phyloP scores from a whole-genome alignment of 257 asterid genomes.

The Hygrophila difformis region DNA sequence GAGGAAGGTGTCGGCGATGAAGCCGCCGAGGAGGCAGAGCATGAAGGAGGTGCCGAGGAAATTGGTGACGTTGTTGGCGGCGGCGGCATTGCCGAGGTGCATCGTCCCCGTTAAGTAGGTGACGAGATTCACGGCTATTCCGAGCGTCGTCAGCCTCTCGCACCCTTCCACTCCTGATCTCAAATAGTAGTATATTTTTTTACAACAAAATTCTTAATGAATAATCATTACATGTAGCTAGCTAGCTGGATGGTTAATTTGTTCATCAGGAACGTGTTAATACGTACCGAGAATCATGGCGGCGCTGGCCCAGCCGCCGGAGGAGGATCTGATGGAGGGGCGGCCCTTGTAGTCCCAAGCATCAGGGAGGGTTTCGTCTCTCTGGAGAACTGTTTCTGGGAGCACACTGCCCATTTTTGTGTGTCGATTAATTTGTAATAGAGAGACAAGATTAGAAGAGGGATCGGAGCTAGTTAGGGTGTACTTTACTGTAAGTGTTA shows the following conservation, averaged over 20 bases:
- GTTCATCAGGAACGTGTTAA: too few species aligned
- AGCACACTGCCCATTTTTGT: not conserved
- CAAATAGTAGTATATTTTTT: too few species aligned
- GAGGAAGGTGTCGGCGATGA: conserved; percentile 69
- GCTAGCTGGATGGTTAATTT: conserved; percentile 10
- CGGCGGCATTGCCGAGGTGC: conserved; percentile 76
- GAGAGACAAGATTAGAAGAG: too few species aligned
- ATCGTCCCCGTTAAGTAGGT: conserved; percentile 74
- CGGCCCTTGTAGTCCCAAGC: conserved; percentile 89
- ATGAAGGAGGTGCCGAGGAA: conserved; percentile 86
- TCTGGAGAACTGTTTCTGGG: not conserved
- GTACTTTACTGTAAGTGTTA: too few species aligned
- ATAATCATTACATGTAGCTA: too few species aligned
- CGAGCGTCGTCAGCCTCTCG: conserved; percentile 77
- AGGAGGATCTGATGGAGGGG: conserved; percentile 43
- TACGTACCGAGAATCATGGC: conserved; percentile 97
- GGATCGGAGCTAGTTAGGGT: too few species aligned
- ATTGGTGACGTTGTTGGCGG: conserved; percentile 74
- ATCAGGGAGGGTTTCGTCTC: conserved; percentile 30
- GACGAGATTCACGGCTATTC: conserved; percentile 82
- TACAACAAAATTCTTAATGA: too few species aligned
- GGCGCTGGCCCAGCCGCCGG: conserved; percentile 82
- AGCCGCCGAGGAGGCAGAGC: conserved; percentile 77
- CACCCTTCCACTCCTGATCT: conserved; percentile 41
- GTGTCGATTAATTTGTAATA: too few species aligned